Evolutionary conservation across 1,284 basidiomycete species (phyloP).

Genomic region (Pyrrhoderma noxium): DNA sequence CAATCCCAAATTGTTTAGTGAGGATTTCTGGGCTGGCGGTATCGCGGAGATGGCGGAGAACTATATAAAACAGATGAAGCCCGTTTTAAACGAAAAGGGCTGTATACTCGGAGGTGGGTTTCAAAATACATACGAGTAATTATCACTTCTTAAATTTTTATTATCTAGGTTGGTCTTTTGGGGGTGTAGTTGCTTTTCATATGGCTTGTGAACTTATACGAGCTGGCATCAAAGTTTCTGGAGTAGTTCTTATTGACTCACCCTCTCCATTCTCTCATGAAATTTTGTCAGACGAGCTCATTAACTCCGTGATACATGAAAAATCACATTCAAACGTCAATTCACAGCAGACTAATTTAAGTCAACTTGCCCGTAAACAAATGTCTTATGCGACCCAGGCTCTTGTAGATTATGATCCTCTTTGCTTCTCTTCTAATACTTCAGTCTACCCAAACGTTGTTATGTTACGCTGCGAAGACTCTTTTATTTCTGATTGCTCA

Average conservation of each 20-base stretch:
- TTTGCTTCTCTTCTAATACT: conserved; percentile 16
- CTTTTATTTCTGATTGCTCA: neutral
- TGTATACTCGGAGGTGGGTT: conserved; percentile 51
- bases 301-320: conserved; percentile 28
- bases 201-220: conserved; percentile 44
- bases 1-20: conserved; percentile 44
- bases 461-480: conserved; percentile 15
- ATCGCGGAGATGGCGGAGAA: conserved; percentile 45
- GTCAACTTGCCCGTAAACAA: conserved; percentile 28
- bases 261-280: conserved; percentile 45
- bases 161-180: conserved; percentile 65
- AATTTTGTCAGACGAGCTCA: conserved; percentile 42
- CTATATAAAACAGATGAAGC: conserved; percentile 39
- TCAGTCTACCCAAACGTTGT: conserved; percentile 8
- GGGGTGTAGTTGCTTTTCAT: conserved; percentile 64
- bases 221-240: conserved; percentile 39
- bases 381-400: conserved; percentile 38
- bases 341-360: conserved; percentile 19
- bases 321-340: conserved; percentile 22
- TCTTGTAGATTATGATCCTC: conserved; percentile 34
- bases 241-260: conserved; percentile 59
- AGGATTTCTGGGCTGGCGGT: conserved; percentile 37
- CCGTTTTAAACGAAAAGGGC: conserved; percentile 30
- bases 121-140: neutral
- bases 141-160: conserved; percentile 4